A percentile compares a stretch with the other conserved stretches of the same genome.
Evolutionary conservation across 257 asterid genomes (phyloP).

Genomic region (Solanum neorickii): DNA sequence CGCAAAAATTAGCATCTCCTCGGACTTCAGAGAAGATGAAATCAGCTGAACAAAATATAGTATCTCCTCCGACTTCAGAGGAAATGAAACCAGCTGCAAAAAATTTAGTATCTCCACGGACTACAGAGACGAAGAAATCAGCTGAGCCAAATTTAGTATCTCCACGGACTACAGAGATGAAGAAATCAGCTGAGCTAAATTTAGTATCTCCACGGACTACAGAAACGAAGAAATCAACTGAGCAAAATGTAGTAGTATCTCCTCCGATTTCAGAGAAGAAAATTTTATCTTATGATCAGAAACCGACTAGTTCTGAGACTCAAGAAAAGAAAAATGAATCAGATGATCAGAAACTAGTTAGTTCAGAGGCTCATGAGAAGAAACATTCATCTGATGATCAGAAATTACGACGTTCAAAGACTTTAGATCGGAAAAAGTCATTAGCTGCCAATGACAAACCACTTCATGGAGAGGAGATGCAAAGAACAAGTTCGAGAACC

Average conservation of each 20-base stretch:
- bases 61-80: neutral
- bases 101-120: neutral
- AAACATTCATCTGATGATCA: neutral
- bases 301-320: neutral
- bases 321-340: neutral
- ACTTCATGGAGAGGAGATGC: neutral
- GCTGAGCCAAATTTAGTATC: neutral
- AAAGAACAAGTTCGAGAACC: neutral
- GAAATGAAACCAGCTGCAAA: neutral
- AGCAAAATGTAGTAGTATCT: neutral
- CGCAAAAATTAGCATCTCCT: slow-evolving; percentile 3
- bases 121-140: neutral
- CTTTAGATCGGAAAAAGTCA: neutral
- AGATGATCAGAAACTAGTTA: neutral
- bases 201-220: neutral
- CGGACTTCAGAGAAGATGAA: neutral
- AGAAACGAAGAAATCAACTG: neutral
- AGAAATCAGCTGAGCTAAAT: neutral
- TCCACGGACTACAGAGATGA: neutral
- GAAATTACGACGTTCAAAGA: neutral
- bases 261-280: slow-evolving; percentile 2
- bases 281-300: neutral
- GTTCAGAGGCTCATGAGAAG: neutral
- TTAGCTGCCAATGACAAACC: neutral
- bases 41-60: slow-evolving; percentile 2